Base-by-base conservation (phyloP, 345 rosid species). In the Populus pruinosa region DNA sequence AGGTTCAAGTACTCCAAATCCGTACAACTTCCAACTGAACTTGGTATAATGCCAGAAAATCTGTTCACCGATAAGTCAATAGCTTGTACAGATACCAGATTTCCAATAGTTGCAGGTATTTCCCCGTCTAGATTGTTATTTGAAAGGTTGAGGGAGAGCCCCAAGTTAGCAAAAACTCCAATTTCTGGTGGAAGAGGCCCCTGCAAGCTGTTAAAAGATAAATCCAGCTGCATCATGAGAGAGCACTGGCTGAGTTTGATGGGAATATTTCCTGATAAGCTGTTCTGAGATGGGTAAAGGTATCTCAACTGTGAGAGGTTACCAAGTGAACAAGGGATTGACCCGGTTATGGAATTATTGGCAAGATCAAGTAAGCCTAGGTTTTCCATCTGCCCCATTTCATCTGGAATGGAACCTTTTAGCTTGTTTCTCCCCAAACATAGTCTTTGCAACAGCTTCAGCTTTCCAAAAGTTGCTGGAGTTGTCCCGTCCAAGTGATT, bases 311-410 rank as follows among this genome's bases (percentile, higher is more conserved):
- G 67, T 21, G 73, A 68, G 14, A 76, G 73, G n/a, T 69, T 76
- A n/a, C 79, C 79, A 25, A 76, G 73, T 56, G 64, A 67, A 68
- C 67, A 31, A 47, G 73, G 79, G 72, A 76, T 76, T 36, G 79
- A 23, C 23, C 79, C 79, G 18, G 39, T 61, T 14, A 76, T 20
- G 16, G 65, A 68, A 38, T 76, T 76, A 12, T 76, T 25, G 27
- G 56, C 66, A 9, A 76, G 79, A 59, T 76, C 79, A 20, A 76
- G 49, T 68, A 76, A 76, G 35, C 79, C 79, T 17, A 76, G 79
- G 49, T 38, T 68, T 43, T 44, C 67, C 67, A 69, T 76, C 41
- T 33, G 12, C 66, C 79, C 79, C 13, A 76, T 47, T 16, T 67
- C 66, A 5, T 31, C 64, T 69, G 67, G 73, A 76, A 76, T 68